Base-by-base conservation (phyloP, 192 early-diverging fungal genomes). In the Backusella australiensis region DNA sequence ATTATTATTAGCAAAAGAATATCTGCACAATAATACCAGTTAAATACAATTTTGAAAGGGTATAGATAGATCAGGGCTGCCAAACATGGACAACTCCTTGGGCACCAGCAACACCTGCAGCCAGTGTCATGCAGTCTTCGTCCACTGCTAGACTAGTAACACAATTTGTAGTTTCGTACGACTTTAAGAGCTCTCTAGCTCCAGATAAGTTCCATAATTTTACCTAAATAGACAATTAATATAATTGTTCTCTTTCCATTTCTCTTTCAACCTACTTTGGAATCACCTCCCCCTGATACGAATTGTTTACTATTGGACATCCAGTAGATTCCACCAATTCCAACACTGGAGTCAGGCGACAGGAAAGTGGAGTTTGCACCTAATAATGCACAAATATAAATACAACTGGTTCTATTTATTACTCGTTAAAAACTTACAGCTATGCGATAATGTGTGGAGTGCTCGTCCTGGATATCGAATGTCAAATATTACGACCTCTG, bases 51-150 rank as follows among this genome's bases (percentile, higher is more conserved):
- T 35, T 67, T 19, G 17, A 38, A 35, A 42, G 69, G 19, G 38
- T 35, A 69, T 69, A 70, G 9, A 26, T 69, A 32, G 1, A 26
- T 76, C 11, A 78, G 2, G 65, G 71, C 19, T 52, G 63, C 77
- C 77, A 78, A 26, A 78, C 34, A 32, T 72, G 69, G 4, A 79
- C 78, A 56, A 75, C n/a, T 19, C 73, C 72, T 36, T 73, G 72
- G 8, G 78, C 29, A n/a, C 78, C 78, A 74, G 52, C 49, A 19
- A 79, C 78, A 34, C 78, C 78, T 44, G 78, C 78, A 38, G 68
- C 68, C 21, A 79, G 59, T 14, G 41, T 67, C 52, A 70, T 68
- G 14, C 19, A 17, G 6, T 74, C 67, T 38, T 79, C 78, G 42
- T 79, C 35, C 8, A 79, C 78, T 34, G 67, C 41, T 19, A 79